A percentile compares a stretch with the other conserved stretches of the same genome.
Evolutionary conservation across 2,329 filamentous ascomycete genomes (phyloP).

Genomic region (Pseudogymnoascus verrucosus): DNA sequence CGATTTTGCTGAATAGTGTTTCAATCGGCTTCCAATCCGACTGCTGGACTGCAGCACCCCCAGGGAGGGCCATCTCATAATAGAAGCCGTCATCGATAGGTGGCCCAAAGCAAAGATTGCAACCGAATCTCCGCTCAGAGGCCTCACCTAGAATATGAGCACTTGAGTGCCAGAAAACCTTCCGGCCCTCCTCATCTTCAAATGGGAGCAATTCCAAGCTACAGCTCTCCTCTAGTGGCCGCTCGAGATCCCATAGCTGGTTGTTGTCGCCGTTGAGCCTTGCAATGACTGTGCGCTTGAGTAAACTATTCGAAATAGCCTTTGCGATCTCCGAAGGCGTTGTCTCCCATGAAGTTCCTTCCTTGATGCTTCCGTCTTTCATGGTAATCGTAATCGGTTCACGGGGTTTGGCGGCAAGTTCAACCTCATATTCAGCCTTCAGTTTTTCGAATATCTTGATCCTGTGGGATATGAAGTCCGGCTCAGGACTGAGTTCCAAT

Average conservation of each 20-base stretch:
- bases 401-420: constrained; percentile 61
- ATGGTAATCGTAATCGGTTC: constrained; percentile 68
- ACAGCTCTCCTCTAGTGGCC: constrained; percentile 82
- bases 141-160: constrained; percentile 96
- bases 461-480: constrained; percentile 74
- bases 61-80: constrained; percentile 87
- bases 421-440: constrained; percentile 75
- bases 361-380: constrained; percentile 60
- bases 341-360: constrained; percentile 84
- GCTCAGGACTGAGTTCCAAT: constrained; percentile 46
- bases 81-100: constrained; percentile 90
- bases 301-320: constrained; percentile 75
- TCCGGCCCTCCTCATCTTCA: constrained; percentile 63
- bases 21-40: constrained; percentile 81
- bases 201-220: constrained; percentile 80
- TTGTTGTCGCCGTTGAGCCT: constrained; percentile 64
- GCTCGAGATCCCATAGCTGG: constrained; percentile 84
- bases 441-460: constrained; percentile 82
- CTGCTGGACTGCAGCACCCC: constrained; percentile 61
- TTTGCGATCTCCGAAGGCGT: constrained; percentile 73
- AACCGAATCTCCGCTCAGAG: constrained; percentile 82
- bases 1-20: constrained; percentile 69
- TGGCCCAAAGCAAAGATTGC: constrained; percentile 87
- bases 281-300: constrained; percentile 80
- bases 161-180: constrained; percentile 96